phyloP scores from a whole-genome alignment of 371 early-diverging fungal species.

The Mortierella sp. region DNA sequence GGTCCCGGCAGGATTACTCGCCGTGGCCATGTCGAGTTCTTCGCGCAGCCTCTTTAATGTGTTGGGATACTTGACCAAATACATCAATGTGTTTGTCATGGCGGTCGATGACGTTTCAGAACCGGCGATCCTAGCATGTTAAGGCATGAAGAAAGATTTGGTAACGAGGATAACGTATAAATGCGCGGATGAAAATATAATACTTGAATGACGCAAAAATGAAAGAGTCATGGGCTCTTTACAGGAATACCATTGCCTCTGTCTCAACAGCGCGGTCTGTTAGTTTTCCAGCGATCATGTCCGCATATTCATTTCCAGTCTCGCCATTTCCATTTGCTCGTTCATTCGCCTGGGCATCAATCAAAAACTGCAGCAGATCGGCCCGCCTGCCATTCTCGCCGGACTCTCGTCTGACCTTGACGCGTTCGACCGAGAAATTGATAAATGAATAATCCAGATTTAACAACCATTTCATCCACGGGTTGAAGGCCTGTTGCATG shows the following conservation, averaged over 20 bases:
- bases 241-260: conserved; percentile 38
- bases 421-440: conserved; percentile 15
- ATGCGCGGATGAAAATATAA: not conserved
- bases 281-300: conserved; percentile 43
- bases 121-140: conserved; percentile 33
- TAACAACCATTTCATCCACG: conserved; percentile 30
- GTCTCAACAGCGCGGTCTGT: conserved; percentile 33
- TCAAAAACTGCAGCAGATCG: conserved; percentile 40
- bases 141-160: not conserved
- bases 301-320: conserved; percentile 32
- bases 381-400: conserved; percentile 30
- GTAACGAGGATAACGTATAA: not conserved
- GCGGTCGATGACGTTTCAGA: conserved; percentile 48
- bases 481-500: conserved; percentile 38
- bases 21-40: conserved; percentile 28
- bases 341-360: conserved; percentile 42
- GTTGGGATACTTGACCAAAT: conserved; percentile 18
- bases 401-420: conserved; percentile 4
- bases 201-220: not conserved
- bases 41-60: conserved; percentile 12
- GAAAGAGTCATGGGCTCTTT: not conserved
- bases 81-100: conserved; percentile 38
- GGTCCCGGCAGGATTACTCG: conserved; percentile 18
- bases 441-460: conserved; percentile 27
- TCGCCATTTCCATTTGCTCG: conserved; percentile 35